Evolutionary conservation across 2,329 filamentous ascomycete species (phyloP), one percentile per base, ranked within the genome.

Genomic region (Calonectria multiphialidica): DNA sequence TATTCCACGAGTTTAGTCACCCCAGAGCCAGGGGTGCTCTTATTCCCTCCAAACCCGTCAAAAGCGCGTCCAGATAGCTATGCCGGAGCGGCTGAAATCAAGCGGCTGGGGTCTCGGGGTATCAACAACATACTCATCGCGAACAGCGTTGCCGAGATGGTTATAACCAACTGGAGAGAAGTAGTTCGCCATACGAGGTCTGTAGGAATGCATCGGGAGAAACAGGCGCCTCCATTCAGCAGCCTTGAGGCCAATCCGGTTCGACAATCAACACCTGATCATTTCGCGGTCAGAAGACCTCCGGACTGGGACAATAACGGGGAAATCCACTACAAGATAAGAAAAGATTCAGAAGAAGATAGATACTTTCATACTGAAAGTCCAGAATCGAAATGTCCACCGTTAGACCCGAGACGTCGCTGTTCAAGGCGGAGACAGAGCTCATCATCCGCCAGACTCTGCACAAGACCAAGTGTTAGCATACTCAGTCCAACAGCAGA

Each of bases 81-180:
- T 37, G 80, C 75, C 16, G 78, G 74, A 25, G 28, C 72, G 2
- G 28, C 57, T 7, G 72, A 72, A n/a, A 50, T 63, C 3, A 61
- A 76, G 5, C 55, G 55, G 10, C 16, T 70, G 1, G 74, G 78
- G 0, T 71, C 81, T 3, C 78, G 83, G 5, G 80, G 82, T 0
- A 81, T 92, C 21, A 87, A 92, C 82, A 92, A 90, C 75, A 84
- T 92, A 25, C 85, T 87, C 53, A 82, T 91, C 66, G 90, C 90
- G 13, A 92, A 91, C 71, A 83, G 83, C 37, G 88, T 93, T 35
- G 85, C 90, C 0, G 90, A 93, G 79, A 93, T 93, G 91, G 83
- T 94, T 6, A 90, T 93, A 61, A 84, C 87, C 1, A 88, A 93
- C 73, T 94, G 92, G 92, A 85, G 89, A 70, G 90, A 92, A 59